Conservation (phyloP, 2,329 filamentous ascomycete genomes). For the Penicillium freii region DNA sequence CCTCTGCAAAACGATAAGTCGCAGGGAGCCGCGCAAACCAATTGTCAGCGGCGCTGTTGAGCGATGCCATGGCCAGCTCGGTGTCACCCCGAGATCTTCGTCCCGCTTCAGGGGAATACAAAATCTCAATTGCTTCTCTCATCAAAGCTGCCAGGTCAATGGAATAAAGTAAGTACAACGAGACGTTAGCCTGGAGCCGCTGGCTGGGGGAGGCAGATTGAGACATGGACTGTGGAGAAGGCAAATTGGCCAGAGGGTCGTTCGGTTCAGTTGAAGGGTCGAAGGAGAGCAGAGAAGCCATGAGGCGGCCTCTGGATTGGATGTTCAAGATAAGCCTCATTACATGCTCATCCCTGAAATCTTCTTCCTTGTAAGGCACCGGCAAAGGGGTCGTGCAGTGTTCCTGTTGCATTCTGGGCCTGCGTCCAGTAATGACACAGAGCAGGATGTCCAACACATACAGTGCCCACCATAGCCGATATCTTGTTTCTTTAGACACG, state of each 20-base stretch:
- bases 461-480: slow-evolving; percentile 9
- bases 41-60: slow-evolving; percentile 3
- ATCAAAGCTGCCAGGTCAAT: slow-evolving; percentile 5
- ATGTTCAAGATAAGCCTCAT: background rate
- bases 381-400: slow-evolving; percentile 7
- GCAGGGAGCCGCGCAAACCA: slow-evolving; percentile 4
- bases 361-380: slow-evolving; percentile 3
- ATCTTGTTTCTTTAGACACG: slow-evolving; percentile 8
- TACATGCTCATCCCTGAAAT: slow-evolving; percentile 3
- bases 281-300: background rate
- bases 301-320: background rate
- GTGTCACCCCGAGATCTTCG: background rate
- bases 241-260: background rate
- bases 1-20: background rate
- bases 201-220: background rate
- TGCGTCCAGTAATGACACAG: slow-evolving; percentile 5
- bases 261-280: background rate
- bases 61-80: slow-evolving; percentile 1
- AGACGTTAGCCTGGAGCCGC: background rate
- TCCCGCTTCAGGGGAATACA: slow-evolving; percentile 3
- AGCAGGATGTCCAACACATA: slow-evolving; percentile 5
- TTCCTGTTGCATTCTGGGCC: slow-evolving; percentile 1
- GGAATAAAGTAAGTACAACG: slow-evolving; percentile 5
- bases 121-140: slow-evolving; percentile 3
- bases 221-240: background rate